phyloP scores from a whole-genome alignment of 2,329 filamentous ascomycete genomes.

The Tolypocladium endophyticum region DNA sequence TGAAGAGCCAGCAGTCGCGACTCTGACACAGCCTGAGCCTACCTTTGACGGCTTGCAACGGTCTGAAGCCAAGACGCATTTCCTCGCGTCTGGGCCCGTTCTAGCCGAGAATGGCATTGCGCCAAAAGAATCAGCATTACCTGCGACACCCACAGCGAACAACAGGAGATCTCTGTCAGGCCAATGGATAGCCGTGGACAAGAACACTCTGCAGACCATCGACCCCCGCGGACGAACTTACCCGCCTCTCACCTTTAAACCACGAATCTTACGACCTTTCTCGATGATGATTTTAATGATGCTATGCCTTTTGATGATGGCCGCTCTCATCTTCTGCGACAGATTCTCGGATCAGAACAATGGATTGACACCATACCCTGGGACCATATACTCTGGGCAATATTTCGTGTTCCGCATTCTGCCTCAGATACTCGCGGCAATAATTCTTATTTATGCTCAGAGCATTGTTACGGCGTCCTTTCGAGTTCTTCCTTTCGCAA shows the following conservation, averaged over 20 bases:
- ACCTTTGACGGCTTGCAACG: not conserved
- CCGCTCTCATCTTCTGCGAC: conserved; percentile 61
- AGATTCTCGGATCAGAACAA: conserved; percentile 51
- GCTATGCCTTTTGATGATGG: conserved; percentile 59
- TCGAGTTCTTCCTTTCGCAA: conserved; percentile 65
- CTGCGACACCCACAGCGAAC: conserved; percentile 1
- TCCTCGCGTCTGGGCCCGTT: not conserved
- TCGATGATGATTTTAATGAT: conserved; percentile 51
- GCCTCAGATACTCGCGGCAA: conserved; percentile 63
- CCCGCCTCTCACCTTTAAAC: conserved; percentile 56
- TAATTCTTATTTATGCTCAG: conserved; percentile 68
- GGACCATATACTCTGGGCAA: conserved; percentile 54
- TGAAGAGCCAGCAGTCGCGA: conserved; percentile 2
- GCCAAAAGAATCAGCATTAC: not conserved
- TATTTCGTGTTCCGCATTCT: conserved; percentile 85
- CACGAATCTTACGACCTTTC: conserved; percentile 56
- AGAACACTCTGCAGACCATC: conserved; percentile 21
- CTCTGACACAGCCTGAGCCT: not conserved
- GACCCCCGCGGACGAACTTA: conserved; percentile 26
- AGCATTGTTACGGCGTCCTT: conserved; percentile 64
- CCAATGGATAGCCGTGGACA: conserved; percentile 23
- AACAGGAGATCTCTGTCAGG: conserved; percentile 2
- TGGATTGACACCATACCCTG: conserved; percentile 58
- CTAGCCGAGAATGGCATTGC: not conserved
- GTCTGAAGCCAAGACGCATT: not conserved